These are phyloP conservation scores for Myxozyma sirexii DNA, from an alignment of 805 yeast genomes.

Conservation along the genomic window DNA sequence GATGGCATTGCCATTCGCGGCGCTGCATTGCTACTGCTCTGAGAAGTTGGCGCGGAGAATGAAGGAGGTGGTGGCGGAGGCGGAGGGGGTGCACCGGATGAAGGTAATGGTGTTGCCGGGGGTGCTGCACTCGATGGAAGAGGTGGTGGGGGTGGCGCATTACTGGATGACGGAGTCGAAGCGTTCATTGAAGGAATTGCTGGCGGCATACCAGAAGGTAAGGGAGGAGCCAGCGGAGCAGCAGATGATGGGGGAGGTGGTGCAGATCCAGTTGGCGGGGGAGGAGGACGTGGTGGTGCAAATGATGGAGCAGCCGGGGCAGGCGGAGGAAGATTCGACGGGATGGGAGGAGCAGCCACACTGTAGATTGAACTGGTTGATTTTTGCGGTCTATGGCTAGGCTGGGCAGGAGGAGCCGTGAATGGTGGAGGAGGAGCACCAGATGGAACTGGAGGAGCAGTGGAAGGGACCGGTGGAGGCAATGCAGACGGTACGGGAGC, in stretches of 20 bases:
- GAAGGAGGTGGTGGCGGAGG: slow-evolving; percentile 5
- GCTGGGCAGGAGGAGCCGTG: slow-evolving; percentile 10
- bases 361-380: not conserved
- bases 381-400: slow-evolving; percentile 11
- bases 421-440: slow-evolving; percentile 4
- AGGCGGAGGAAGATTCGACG: slow-evolving; percentile 10
- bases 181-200: slow-evolving; percentile 42
- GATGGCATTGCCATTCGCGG: slow-evolving; percentile 1
- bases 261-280: slow-evolving; percentile 36
- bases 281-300: slow-evolving; percentile 15
- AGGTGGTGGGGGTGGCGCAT: slow-evolving; percentile 38
- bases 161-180: slow-evolving; percentile 38
- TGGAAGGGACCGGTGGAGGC: slow-evolving; percentile 18
- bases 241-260: slow-evolving; percentile 33
- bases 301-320: slow-evolving; percentile 4
- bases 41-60: not conserved
- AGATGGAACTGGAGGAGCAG: slow-evolving; percentile 24
- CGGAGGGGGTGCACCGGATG: slow-evolving; percentile 18
- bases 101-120: slow-evolving; percentile 21
- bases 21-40: not conserved
- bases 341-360: slow-evolving; percentile 3
- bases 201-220: slow-evolving; percentile 21
- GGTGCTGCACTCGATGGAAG: slow-evolving; percentile 33
- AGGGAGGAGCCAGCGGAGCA: slow-evolving; percentile 30
- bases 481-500: slow-evolving; percentile 6